Conservation (phyloP, 1,284 basidiomycete genomes). For the Cryptococcus amylolentus region DNA sequence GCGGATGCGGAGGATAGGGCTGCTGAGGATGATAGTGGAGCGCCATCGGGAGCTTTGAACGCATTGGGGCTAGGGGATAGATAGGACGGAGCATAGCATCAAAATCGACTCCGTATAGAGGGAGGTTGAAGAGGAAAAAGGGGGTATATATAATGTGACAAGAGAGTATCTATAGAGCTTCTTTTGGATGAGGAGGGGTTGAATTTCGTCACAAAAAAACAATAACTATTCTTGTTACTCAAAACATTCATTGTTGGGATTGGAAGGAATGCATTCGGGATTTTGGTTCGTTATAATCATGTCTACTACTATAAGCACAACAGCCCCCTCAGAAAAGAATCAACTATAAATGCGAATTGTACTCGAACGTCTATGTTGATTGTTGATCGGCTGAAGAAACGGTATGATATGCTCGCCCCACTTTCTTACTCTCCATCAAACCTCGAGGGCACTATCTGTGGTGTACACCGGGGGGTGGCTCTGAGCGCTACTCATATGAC, state of each 20-base stretch:
- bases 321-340: no score
- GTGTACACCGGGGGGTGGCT: neutral
- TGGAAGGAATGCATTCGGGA: no score
- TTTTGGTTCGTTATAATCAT: no score
- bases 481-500: conserved; percentile 8
- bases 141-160: neutral
- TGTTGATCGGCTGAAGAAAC: neutral
- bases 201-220: no score
- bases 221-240: no score
- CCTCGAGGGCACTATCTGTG: neutral
- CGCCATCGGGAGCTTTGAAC: neutral
- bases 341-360: neutral
- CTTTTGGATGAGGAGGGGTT: neutral
- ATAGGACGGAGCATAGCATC: neutral
- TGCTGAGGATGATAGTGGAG: conserved; percentile 4
- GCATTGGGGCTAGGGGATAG: neutral
- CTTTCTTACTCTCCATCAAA: neutral
- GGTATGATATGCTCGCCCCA: neutral
- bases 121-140: neutral
- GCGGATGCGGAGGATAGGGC: conserved; percentile 28
- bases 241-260: no score
- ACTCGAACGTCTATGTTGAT: neutral
- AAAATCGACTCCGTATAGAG: no score
- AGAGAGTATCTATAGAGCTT: neutral
- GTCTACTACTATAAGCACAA: no score